These are phyloP conservation scores for Nigrospora osmanthi DNA, from an alignment of 2,329 filamentous ascomycete species.

Conservation along the genomic window DNA sequence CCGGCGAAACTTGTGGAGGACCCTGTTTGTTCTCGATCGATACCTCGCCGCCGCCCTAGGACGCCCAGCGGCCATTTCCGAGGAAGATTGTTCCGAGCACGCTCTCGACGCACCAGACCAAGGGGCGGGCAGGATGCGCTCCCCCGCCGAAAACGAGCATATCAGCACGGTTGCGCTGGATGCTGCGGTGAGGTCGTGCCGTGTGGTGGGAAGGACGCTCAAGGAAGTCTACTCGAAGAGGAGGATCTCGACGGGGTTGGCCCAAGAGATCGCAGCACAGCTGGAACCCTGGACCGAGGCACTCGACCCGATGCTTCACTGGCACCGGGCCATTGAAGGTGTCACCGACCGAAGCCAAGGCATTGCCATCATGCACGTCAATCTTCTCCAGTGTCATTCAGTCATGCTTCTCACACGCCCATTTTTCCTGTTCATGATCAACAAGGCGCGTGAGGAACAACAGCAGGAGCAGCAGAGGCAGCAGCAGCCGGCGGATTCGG, in stretches of 20 bases:
- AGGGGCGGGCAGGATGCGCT: not conserved
- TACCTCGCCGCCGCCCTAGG: conserved; percentile 57
- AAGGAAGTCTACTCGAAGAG: conserved; percentile 51
- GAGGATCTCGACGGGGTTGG: conserved; percentile 48
- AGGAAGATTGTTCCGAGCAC: conserved; percentile 52
- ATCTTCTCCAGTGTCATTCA: conserved; percentile 54
- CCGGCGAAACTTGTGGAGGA: conserved; percentile 55
- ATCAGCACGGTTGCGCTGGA: conserved; percentile 33
- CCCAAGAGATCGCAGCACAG: conserved; percentile 47
- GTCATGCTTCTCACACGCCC: conserved; percentile 56
- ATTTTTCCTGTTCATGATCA: conserved; percentile 53
- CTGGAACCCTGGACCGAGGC: conserved; percentile 44
- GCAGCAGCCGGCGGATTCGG: conserved; percentile 14
- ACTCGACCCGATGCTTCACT: conserved; percentile 39
- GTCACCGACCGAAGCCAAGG: conserved; percentile 36
- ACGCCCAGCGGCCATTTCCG: conserved; percentile 51
- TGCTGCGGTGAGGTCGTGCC: conserved; percentile 48
- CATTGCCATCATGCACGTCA: conserved; percentile 54
- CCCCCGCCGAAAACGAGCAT: conserved; percentile 6
- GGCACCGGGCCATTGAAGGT: conserved; percentile 35
- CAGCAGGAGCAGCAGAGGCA: too few species aligned
- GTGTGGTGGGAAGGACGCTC: conserved; percentile 49
- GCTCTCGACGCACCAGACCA: conserved; percentile 21
- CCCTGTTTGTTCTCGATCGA: conserved; percentile 56
- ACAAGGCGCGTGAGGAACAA: conserved; percentile 20